phyloP scores from a whole-genome alignment of 257 asterid genomes.

The Nemophila menziesii region DNA sequence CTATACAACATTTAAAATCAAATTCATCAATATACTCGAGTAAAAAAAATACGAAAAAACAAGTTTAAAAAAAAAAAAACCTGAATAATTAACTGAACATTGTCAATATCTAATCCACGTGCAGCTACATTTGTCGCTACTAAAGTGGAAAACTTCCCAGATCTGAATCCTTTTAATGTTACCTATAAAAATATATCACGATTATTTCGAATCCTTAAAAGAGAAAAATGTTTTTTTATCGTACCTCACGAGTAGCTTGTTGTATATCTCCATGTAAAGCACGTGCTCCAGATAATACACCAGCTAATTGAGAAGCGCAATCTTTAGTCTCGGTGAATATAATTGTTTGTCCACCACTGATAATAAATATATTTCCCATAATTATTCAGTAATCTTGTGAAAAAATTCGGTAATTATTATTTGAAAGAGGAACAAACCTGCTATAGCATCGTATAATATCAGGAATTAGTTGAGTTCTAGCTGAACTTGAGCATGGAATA shows the following conservation, averaged over 20 bases:
- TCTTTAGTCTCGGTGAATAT: slow-evolving; percentile 91
- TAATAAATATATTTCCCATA: no score
- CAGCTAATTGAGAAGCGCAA: slow-evolving; percentile 79
- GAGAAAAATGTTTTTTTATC: no score
- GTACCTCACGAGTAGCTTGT: slow-evolving; percentile 92
- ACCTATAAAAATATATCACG: slow-evolving; percentile 28
- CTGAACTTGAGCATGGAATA: slow-evolving; percentile 81
- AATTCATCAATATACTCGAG: no score
- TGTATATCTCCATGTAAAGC: slow-evolving; percentile 98
- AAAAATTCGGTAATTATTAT: no score
- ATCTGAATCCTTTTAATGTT: slow-evolving; percentile 77
- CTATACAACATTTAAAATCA: no score
- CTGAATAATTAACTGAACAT: slow-evolving; percentile 96
- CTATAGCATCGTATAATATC: slow-evolving; percentile 89
- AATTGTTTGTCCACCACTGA: slow-evolving; percentile 94
- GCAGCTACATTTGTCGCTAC: slow-evolving; percentile 99
- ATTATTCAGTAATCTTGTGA: no score
- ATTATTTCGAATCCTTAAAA: no score
- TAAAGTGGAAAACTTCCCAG: slow-evolving; percentile 69
- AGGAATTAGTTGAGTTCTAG: slow-evolving; percentile 86
- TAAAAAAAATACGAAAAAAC: no score
- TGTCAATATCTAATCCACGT: slow-evolving; percentile 89
- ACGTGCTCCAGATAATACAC: slow-evolving; percentile 86
- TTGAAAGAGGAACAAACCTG: slow-evolving; percentile 42
- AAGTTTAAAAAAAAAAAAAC: no score